Conservation (phyloP, 148 eudicot species). For the Rhododendron ovatum region DNA sequence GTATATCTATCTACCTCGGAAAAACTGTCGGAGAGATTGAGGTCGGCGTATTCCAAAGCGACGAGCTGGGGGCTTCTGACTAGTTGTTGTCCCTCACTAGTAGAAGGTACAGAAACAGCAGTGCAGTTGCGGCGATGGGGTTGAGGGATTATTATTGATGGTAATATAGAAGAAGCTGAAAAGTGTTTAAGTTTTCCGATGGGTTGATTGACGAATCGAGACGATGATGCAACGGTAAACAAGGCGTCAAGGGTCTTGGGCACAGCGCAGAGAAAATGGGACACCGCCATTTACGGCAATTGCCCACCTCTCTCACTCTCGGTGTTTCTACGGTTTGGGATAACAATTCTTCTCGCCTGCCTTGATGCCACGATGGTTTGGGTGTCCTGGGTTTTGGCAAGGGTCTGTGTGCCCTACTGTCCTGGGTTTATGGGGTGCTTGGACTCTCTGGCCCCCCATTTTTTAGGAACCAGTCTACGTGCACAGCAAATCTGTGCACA, state of each 20-base stretch:
- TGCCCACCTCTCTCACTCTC: background rate
- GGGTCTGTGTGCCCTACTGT: background rate
- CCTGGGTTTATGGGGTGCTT: too few species aligned
- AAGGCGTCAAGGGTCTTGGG: constrained; percentile 14
- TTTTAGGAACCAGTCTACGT: too few species aligned
- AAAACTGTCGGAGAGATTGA: constrained; percentile 37
- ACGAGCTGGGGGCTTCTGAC: constrained; percentile 46
- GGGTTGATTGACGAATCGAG: constrained; percentile 11
- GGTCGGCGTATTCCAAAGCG: constrained; percentile 58
- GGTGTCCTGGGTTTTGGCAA: background rate
- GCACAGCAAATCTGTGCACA: too few species aligned
- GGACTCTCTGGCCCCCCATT: too few species aligned
- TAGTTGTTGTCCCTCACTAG: constrained; percentile 1
- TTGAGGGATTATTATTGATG: background rate
- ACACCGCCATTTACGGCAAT: constrained; percentile 1
- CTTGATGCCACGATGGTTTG: background rate
- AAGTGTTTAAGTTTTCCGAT: background rate
- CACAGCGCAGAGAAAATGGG: constrained; percentile 5
- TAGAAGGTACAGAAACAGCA: constrained; percentile 1
- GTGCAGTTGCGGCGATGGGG: background rate
- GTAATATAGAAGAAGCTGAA: background rate
- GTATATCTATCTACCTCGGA: constrained; percentile 13
- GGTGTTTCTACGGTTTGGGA: background rate
- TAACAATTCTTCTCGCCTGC: background rate
- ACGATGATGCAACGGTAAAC: background rate